Evolutionary conservation across 306 rosid genomes (phyloP).

Genomic region (Macrotyloma uniflorum): DNA sequence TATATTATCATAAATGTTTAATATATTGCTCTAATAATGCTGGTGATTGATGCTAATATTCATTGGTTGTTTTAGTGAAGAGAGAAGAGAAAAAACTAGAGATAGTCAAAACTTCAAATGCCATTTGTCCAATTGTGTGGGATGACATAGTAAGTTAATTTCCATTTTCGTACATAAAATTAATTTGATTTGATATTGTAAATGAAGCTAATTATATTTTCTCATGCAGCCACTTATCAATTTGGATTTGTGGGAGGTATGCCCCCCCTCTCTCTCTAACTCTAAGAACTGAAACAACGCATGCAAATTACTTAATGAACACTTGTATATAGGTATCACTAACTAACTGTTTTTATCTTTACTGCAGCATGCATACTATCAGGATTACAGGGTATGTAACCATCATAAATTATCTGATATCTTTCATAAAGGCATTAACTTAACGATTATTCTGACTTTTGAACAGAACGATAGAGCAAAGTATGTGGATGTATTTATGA

Average conservation of each 20-base stretch:
- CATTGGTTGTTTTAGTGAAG: conserved; percentile 64
- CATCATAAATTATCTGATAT: not conserved
- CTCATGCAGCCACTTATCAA: conserved; percentile 82
- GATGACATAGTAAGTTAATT: conserved; percentile 75
- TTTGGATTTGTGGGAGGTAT: conserved; percentile 98
- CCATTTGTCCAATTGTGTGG: conserved; percentile 85
- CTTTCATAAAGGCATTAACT: conserved; percentile 12
- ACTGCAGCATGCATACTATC: conserved; percentile 91
- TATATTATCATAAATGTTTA: conserved; percentile 10
- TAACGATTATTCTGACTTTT: conserved; percentile 31
- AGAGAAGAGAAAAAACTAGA: conserved; percentile 76
- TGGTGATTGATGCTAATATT: conserved; percentile 17
- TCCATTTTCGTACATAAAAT: not conserved
- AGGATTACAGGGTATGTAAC: conserved; percentile 82
- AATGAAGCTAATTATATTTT: conserved; percentile 41
- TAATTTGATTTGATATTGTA: conserved; percentile 29
- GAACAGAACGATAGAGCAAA: conserved; percentile 82
- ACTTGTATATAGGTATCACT: conserved; percentile 16
- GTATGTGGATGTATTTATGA: conserved; percentile 72
- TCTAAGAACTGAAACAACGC: not conserved
- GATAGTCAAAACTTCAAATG: conserved; percentile 72
- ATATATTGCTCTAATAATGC: conserved; percentile 27
- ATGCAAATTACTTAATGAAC: not conserved
- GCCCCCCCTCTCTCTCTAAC: conserved; percentile 36
- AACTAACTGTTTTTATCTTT: conserved; percentile 41